Evolutionary conservation across 140 eudicot genomes (phyloP).

Genomic region (Flaveria floridana): DNA sequence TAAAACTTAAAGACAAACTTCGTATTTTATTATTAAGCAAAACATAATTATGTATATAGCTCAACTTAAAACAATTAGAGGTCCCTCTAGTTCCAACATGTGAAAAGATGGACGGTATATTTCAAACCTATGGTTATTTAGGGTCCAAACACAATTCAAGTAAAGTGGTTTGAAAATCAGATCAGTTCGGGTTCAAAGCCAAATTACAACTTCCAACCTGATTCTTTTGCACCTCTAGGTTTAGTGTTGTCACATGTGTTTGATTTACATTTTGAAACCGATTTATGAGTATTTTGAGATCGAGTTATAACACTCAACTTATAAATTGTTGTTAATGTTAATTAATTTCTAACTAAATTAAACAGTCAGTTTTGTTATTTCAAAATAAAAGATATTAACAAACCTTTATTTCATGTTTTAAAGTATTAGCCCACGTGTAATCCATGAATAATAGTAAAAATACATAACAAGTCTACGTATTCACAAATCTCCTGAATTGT

Average conservation of each 20-base stretch:
- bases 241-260: neutral
- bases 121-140: too few species aligned
- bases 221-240: too few species aligned
- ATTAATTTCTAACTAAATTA: neutral
- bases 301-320: neutral
- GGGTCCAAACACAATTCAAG: too few species aligned
- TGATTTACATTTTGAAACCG: neutral
- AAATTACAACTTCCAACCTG: too few species aligned
- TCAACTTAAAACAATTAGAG: too few species aligned
- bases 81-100: too few species aligned
- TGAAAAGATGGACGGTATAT: too few species aligned
- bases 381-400: neutral
- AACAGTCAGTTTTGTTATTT: neutral
- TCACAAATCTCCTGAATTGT: conserved; percentile 32
- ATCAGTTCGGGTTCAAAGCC: too few species aligned
- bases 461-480: conserved; percentile 37
- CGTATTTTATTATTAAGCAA: too few species aligned
- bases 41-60: too few species aligned
- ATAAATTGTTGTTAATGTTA: neutral
- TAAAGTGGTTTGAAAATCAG: too few species aligned
- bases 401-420: conserved; percentile 10
- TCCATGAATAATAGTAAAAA: conserved; percentile 25
- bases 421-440: conserved; percentile 19
- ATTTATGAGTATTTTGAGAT: neutral
- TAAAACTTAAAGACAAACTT: too few species aligned